A percentile compares a stretch with the other conserved stretches of the same genome.
Evolutionary conservation across 2,329 filamentous ascomycete genomes (phyloP).

Genomic region (Corniculantispora saksenae): DNA sequence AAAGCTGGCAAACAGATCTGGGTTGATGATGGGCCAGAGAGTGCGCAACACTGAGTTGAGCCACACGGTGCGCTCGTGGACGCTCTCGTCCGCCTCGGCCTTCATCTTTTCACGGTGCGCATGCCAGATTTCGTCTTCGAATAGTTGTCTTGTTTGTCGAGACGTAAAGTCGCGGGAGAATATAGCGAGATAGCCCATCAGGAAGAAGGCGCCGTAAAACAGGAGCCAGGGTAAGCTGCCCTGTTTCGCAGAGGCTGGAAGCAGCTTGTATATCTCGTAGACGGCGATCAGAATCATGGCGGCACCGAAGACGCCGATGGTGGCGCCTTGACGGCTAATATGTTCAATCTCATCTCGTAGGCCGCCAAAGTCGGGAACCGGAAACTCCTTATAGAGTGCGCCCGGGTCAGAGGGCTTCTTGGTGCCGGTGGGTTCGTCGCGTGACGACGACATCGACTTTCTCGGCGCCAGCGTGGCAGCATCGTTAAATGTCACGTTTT

Average conservation of each 20-base stretch:
- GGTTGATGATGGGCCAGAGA: constrained; percentile 75
- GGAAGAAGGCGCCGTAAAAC: constrained; percentile 5
- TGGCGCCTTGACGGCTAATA: constrained; percentile 36
- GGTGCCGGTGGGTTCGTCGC: constrained; percentile 1
- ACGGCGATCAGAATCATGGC: constrained; percentile 33
- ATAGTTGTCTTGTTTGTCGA: constrained; percentile 62
- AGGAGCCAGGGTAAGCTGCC: constrained; percentile 14
- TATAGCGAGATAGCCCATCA: constrained; percentile 30
- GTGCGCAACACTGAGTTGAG: constrained; percentile 68
- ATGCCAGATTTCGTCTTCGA: constrained; percentile 71
- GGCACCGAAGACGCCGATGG: constrained; percentile 39
- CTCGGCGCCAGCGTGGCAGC: constrained; percentile 8
- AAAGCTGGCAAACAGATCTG: constrained; percentile 69
- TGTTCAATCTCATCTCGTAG: constrained; percentile 36
- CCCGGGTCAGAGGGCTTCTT: constrained; percentile 38
- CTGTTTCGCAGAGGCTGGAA: constrained; percentile 18
- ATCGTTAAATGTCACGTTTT: constrained; percentile 33
- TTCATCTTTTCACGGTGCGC: constrained; percentile 57
- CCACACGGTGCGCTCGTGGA: constrained; percentile 69
- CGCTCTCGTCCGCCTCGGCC: constrained; percentile 40
- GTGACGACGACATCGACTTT: constrained; percentile 9
- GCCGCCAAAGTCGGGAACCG: constrained; percentile 49
- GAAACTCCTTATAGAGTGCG: constrained; percentile 47
- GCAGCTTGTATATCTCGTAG: constrained; percentile 26
- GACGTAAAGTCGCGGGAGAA: constrained; percentile 60